Conservation (phyloP, 1,284 basidiomycete species). For the Peniophora sp. region DNA sequence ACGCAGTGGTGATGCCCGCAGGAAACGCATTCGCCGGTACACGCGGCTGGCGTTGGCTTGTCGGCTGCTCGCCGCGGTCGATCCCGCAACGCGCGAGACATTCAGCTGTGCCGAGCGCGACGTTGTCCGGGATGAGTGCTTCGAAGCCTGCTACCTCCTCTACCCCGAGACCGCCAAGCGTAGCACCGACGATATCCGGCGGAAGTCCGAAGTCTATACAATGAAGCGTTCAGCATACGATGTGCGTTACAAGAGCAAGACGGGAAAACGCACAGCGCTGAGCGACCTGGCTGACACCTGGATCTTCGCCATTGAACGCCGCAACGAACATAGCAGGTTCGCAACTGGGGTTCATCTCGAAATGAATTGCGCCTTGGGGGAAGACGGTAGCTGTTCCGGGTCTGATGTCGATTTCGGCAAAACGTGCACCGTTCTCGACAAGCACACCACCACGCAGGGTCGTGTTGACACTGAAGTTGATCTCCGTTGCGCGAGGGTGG, state of each 20-base stretch:
- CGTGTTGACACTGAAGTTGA: conserved; percentile 20
- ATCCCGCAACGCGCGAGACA: conserved; percentile 1
- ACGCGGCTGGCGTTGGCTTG: neutral
- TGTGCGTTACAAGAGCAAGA: no score
- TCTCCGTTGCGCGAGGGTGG: conserved; percentile 24
- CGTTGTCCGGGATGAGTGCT: conserved; percentile 4
- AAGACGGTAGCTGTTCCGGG: conserved; percentile 24
- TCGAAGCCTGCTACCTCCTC: conserved; percentile 23
- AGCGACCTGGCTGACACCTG: conserved; percentile 19
- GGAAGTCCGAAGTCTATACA: conserved; percentile 23
- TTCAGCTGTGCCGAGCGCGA: neutral
- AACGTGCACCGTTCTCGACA: conserved; percentile 26
- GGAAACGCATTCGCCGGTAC: neutral
- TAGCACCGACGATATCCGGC: conserved; percentile 24
- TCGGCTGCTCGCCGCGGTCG: neutral
- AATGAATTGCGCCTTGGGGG: conserved; percentile 27
- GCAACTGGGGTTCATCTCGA: conserved; percentile 26
- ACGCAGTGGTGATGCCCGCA: neutral
- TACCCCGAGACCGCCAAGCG: conserved; percentile 25
- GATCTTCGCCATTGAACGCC: conserved; percentile 26
- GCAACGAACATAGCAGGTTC: conserved; percentile 5
- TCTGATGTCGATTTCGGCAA: conserved; percentile 23
- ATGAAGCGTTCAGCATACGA: no score
- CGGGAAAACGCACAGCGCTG: conserved; percentile 20
- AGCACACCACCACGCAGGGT: conserved; percentile 22